Percentiles rank a stretch among this genome's conserved stretches.
Evolutionary conservation across 768 basidiomycete species (phyloP).

Genomic region (Tulasnella sp.): DNA sequence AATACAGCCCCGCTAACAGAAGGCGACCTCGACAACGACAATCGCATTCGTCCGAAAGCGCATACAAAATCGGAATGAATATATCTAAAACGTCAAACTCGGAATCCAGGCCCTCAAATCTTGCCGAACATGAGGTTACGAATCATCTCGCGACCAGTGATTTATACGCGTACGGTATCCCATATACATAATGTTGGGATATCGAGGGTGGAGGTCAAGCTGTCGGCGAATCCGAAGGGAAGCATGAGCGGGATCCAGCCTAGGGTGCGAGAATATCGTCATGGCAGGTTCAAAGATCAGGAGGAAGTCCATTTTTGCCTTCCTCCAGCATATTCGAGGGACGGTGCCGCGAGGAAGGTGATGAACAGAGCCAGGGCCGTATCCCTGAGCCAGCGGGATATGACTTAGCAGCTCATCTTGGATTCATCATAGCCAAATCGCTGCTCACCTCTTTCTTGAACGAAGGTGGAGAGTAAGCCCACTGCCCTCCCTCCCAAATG

Average conservation of each 20-base stretch:
- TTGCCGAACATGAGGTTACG: constrained; percentile 78
- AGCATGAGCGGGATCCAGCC: constrained; percentile 98
- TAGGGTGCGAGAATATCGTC: constrained; percentile 29
- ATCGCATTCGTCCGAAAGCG: neutral
- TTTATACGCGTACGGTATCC: constrained; percentile 47
- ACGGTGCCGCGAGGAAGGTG: constrained; percentile 70
- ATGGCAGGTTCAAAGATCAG: neutral
- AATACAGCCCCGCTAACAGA: neutral
- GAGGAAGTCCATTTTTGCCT: constrained; percentile 25
- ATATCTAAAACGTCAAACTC: neutral
- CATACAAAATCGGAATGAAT: neutral
- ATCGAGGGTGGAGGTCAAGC: constrained; percentile 82
- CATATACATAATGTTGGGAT: constrained; percentile 72
- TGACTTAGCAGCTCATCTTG: neutral
- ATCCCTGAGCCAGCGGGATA: constrained; percentile 34
- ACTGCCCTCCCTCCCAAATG: constrained; percentile 89
- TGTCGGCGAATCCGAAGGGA: constrained; percentile 87
- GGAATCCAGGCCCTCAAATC: constrained; percentile 41
- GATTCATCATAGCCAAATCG: neutral
- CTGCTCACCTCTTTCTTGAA: constrained; percentile 64
- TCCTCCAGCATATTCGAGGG: constrained; percentile 93
- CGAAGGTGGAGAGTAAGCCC: constrained; percentile 77
- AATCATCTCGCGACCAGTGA: constrained; percentile 78
- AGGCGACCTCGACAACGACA: neutral
- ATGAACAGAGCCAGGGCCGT: constrained; percentile 77